Percentiles rank a stretch among this genome's conserved stretches.
These are phyloP conservation scores for Diaporthe destruens DNA, from an alignment of 2,329 filamentous ascomycete species.

Conservation along the genomic window DNA sequence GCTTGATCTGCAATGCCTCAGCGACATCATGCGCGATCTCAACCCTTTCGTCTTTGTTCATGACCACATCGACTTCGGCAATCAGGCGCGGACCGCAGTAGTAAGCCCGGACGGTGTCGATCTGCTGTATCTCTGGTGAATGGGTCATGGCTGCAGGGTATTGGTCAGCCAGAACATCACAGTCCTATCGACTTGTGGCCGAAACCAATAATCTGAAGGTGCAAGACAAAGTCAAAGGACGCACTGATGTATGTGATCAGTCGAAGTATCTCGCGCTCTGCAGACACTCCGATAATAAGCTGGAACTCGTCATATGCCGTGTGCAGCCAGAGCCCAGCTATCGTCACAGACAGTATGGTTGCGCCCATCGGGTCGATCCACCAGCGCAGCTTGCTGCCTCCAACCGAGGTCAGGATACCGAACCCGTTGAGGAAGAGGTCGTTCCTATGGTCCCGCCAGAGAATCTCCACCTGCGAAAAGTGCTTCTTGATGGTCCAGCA, in stretches of 20 bases:
- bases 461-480: conserved; percentile 90
- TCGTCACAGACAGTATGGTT: conserved; percentile 83
- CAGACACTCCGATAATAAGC: conserved; percentile 88
- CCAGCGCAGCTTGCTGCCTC: conserved; percentile 88
- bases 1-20: conserved; percentile 91
- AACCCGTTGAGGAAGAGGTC: conserved; percentile 95
- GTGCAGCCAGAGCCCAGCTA: conserved; percentile 83
- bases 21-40: conserved; percentile 90
- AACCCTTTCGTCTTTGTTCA: conserved; percentile 80
- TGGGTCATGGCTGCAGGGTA: conserved; percentile 75
- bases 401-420: conserved; percentile 89
- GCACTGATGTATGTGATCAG: conserved; percentile 91
- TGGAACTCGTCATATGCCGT: conserved; percentile 92
- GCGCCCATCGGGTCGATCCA: conserved; percentile 96
- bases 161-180: not conserved
- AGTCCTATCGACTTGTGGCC: not conserved
- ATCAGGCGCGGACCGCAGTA: conserved; percentile 90
- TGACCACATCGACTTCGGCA: conserved; percentile 96
- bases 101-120: conserved; percentile 95
- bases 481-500: conserved; percentile 92
- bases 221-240: not conserved
- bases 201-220: not conserved
- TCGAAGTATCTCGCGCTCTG: conserved; percentile 86
- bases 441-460: conserved; percentile 97
- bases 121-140: conserved; percentile 81